Base-by-base conservation (phyloP, 2,329 filamentous ascomycete species). In the Calonectria hongkongensis region DNA sequence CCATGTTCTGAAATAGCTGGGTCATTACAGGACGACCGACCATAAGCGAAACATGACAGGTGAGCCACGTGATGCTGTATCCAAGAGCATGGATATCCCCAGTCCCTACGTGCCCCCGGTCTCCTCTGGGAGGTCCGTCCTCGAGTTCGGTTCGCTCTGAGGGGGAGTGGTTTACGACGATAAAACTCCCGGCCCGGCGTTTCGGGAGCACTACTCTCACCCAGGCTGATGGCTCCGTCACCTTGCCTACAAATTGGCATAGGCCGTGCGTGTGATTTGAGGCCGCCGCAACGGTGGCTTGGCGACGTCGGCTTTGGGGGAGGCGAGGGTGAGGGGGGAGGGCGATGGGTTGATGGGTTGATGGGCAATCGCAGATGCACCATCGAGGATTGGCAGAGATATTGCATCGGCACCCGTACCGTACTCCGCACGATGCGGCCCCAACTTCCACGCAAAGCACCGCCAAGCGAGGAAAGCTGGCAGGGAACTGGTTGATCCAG, bases 31-130 rank as follows among this genome's bases (percentile, higher is more conserved):
- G 30, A 39, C 7, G 33, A 66, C 28, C 64, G 33, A 66, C 28
- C 64, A 54, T 13, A 43, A 25, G 45, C 39, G 47, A 36, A 45
- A 33, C 25, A 18, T 51, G n/a, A 48, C 25, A 48, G 48, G 47
- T 45, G 60, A 51, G 47, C 69, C 73, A 72, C 73, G 72, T 72
- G 73, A 71, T 47, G 43, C 54, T 39, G 36, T 50, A 9, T 3
- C n/a, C 15, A 64, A 18, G 56, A 72, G 72, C 73, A 78, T 76
- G 76, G 75, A 77, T 74, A 30, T 77, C 68, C 75, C 76, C 68
- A 62, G 76, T 66, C 15, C 47, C 28, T 41, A 48, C 10, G 62
- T 21, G 54, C 36, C 73, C 70, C 74, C 68, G 67, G 56, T 48
- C 60, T 47, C 27, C 60, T 47, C 27, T 67, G 64, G 21, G 56